A percentile compares a stretch with the other conserved stretches of the same genome.
These are phyloP conservation scores for Striga hermonthica DNA, from an alignment of 305 asterid genomes.

Conservation along the genomic window DNA sequence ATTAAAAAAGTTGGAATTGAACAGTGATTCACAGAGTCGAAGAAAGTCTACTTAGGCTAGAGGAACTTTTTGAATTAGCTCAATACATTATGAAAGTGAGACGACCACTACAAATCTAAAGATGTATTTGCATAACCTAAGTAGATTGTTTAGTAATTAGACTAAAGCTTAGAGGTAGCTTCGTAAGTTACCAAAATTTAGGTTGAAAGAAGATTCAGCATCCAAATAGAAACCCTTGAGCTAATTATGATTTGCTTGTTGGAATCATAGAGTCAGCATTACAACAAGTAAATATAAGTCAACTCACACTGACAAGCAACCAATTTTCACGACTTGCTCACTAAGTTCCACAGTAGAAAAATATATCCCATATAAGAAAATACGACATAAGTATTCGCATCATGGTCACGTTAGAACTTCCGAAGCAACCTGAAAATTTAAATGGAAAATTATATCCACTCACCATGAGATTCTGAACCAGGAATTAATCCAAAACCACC, in stretches of 20 bases:
- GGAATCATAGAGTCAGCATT: not conserved
- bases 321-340: slow-evolving; percentile 13
- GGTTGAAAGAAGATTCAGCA: not conserved
- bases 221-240: not conserved
- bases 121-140: not conserved
- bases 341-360: slow-evolving; percentile 17
- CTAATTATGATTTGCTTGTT: not conserved
- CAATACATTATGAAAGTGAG: not conserved
- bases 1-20: too few relatives aligned
- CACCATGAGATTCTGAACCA: slow-evolving; percentile 95
- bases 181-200: not conserved
- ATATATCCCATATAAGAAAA: slow-evolving; percentile 11
- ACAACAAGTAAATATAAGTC: slow-evolving; percentile 3
- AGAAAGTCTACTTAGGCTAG: not conserved
- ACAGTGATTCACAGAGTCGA: not conserved
- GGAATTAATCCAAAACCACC: slow-evolving; percentile 94
- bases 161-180: not conserved
- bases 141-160: too few relatives aligned
- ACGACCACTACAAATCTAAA: not conserved
- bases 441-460: slow-evolving; percentile 36
- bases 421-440: slow-evolving; percentile 6
- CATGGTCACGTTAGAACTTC: slow-evolving; percentile 9
- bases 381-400: not conserved
- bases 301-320: slow-evolving; percentile 1
- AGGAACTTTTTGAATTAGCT: slow-evolving; percentile 12